These are phyloP conservation scores for Phyllosticta ampelicida DNA, from an alignment of 2,329 filamentous ascomycete genomes.

Conservation along the genomic window DNA sequence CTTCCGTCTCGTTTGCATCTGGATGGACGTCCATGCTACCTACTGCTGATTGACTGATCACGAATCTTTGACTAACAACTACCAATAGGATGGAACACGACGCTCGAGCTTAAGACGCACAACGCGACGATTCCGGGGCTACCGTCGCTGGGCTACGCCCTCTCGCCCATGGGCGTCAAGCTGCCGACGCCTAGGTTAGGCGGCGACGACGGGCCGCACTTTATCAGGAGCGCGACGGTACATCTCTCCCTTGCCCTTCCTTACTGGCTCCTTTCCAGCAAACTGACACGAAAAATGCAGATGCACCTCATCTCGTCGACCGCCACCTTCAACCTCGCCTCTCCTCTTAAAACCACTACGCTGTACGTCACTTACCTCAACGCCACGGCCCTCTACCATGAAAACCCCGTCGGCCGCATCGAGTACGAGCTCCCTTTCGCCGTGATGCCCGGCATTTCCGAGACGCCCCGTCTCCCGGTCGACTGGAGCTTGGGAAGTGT, in stretches of 20 bases:
- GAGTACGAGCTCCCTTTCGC: slow-evolving; percentile 63
- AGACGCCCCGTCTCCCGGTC: slow-evolving; percentile 70
- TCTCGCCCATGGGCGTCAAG: slow-evolving; percentile 61
- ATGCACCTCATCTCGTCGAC: slow-evolving; percentile 80
- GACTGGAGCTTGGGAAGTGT: slow-evolving; percentile 66
- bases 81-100: slow-evolving; percentile 60
- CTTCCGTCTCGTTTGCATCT: not conserved
- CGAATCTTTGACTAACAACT: not conserved
- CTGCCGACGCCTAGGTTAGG: slow-evolving; percentile 59
- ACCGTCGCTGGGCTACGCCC: slow-evolving; percentile 58
- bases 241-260: slow-evolving; percentile 6
- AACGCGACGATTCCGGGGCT: slow-evolving; percentile 60
- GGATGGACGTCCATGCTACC: not conserved
- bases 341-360: slow-evolving; percentile 62
- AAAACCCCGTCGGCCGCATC: slow-evolving; percentile 67
- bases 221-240: slow-evolving; percentile 71
- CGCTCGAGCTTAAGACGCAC: slow-evolving; percentile 62
- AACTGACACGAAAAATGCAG: slow-evolving; percentile 12
- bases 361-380: slow-evolving; percentile 70
- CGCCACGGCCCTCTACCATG: slow-evolving; percentile 78
- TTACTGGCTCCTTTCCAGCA: not conserved
- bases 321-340: slow-evolving; percentile 72
- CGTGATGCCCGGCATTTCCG: slow-evolving; percentile 61
- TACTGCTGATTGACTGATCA: not conserved
- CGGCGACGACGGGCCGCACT: slow-evolving; percentile 44